A percentile compares a stretch with the other conserved stretches of the same genome.
These are phyloP conservation scores for Globisporangium sylvaticum DNA, from an alignment of 352 stramenopile genomes.

Conservation along the genomic window DNA sequence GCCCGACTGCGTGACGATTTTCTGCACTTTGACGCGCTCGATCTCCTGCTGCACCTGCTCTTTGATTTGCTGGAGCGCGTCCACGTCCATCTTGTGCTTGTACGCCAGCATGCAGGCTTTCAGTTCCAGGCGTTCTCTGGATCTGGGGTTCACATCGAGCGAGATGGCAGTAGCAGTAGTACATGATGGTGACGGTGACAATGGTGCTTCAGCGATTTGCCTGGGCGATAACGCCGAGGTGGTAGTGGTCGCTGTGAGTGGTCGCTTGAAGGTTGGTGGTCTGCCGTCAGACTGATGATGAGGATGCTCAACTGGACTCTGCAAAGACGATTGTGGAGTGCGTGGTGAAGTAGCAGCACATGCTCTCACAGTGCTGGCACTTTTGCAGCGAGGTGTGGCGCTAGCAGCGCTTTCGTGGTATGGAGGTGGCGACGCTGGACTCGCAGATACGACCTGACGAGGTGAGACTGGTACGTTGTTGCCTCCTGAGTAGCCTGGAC, in stretches of 20 bases:
- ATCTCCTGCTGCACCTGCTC: constrained; percentile 34
- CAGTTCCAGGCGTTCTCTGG: constrained; percentile 61
- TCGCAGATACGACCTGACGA: not conserved
- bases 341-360: not conserved
- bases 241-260: not conserved
- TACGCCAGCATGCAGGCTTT: constrained; percentile 67
- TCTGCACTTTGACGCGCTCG: constrained; percentile 34
- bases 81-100: constrained; percentile 58
- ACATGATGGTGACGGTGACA: not conserved
- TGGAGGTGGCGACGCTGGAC: too few species aligned
- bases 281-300: not conserved
- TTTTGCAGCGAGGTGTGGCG: constrained; percentile 23
- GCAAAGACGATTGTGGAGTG: not conserved
- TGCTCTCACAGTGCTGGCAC: constrained; percentile 5
- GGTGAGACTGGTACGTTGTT: not conserved
- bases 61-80: constrained; percentile 43
- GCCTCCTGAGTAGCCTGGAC: not conserved
- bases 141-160: constrained; percentile 23
- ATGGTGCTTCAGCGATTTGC: not conserved
- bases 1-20: constrained; percentile 34
- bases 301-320: not conserved
- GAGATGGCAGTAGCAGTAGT: not conserved
- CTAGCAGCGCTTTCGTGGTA: not conserved
- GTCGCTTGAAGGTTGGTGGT: constrained; percentile 3
- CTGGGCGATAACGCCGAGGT: not conserved